A percentile compares a stretch with the other conserved stretches of the same genome.
Conservation (phyloP, 2,329 filamentous ascomycete species). For the Aspergillus thermomutatus region DNA sequence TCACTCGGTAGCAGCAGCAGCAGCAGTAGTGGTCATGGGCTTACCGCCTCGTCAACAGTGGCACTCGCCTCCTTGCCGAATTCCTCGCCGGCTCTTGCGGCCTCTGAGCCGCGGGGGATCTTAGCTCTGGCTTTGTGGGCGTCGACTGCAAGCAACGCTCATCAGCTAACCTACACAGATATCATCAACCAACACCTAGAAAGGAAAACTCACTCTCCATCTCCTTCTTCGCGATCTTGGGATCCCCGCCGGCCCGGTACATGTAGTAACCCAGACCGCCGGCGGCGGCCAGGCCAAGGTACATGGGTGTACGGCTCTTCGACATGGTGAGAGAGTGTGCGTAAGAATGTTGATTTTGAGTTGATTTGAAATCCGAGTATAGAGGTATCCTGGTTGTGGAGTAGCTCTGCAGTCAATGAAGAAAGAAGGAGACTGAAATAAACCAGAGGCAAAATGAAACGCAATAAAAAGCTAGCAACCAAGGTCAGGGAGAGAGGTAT, state of each 20-base stretch:
- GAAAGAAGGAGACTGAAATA: not conserved
- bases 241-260: constrained; percentile 77
- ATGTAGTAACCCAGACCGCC: constrained; percentile 83
- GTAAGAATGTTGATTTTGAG: constrained; percentile 2
- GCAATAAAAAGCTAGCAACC: not conserved
- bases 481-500: not conserved
- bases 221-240: constrained; percentile 80
- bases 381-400: not conserved
- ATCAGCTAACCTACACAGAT: not conserved
- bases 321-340: constrained; percentile 26
- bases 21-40: constrained; percentile 28
- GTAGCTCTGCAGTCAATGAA: not conserved
- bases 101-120: constrained; percentile 61
- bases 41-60: constrained; percentile 67
- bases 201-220: constrained; percentile 65
- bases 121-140: constrained; percentile 65
- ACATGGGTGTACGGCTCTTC: constrained; percentile 34
- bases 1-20: not conserved
- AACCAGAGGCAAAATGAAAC: not conserved
- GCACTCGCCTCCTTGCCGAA: constrained; percentile 60
- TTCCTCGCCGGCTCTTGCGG: constrained; percentile 62
- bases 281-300: constrained; percentile 56
- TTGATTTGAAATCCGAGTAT: not conserved
- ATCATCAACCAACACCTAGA: not conserved
- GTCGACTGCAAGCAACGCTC: constrained; percentile 59